These are phyloP conservation scores for Sclerotinia minor DNA, from an alignment of 2,329 filamentous ascomycete species.

Conservation along the genomic window DNA sequence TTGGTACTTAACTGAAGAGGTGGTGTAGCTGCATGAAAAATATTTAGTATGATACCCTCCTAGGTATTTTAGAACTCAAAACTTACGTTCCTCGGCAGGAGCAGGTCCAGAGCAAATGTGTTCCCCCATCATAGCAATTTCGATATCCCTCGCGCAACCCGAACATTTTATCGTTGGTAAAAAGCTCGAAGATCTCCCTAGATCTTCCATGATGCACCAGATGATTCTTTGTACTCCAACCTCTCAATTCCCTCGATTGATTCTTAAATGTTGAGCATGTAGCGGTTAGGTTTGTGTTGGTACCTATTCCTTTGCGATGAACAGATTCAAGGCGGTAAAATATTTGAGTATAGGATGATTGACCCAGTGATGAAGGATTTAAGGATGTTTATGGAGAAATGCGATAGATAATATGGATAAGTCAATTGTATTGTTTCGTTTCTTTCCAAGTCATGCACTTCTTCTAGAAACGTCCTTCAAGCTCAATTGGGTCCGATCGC, in stretches of 20 bases:
- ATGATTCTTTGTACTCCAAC: not conserved
- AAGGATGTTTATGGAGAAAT: constrained; percentile 2
- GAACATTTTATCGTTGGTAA: constrained; percentile 88
- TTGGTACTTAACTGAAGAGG: constrained; percentile 36
- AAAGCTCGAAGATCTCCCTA: constrained; percentile 58
- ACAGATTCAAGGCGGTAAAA: not conserved
- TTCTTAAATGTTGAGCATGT: constrained; percentile 12
- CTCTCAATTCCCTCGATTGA: constrained; percentile 13
- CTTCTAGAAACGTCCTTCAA: not conserved
- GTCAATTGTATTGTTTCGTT: not conserved
- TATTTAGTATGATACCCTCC: constrained; percentile 25
- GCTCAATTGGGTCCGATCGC: constrained; percentile 7
- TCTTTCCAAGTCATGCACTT: not conserved
- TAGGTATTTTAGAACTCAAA: not conserved
- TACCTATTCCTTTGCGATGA: constrained; percentile 6
- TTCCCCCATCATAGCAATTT: constrained; percentile 83
- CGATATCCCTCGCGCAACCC: constrained; percentile 72
- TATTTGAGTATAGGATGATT: not conserved
- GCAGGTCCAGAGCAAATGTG: constrained; percentile 64
- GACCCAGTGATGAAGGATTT: not conserved
- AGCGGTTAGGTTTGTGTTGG: constrained; percentile 1
- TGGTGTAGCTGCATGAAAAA: constrained; percentile 35
- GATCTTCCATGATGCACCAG: constrained; percentile 39
- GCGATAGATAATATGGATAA: not conserved
- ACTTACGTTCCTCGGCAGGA: constrained; percentile 50